Conservation (phyloP, 2,329 filamentous ascomycete species). For the Hymenotorrendiella dingleyae region DNA sequence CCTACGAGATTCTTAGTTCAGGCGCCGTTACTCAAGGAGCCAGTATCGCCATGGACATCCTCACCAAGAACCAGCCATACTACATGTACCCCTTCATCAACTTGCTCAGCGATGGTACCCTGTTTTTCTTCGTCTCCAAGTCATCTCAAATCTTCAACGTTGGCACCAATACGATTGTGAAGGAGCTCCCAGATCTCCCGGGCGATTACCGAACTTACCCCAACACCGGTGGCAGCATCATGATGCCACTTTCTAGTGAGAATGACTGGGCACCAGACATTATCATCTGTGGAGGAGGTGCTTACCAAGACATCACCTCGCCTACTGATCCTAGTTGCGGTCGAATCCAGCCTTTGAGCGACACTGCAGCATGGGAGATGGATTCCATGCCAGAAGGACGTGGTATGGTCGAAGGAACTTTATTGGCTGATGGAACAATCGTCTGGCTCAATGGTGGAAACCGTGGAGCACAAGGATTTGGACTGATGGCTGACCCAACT, state of each 20-base stretch:
- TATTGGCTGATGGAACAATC: slow-evolving; percentile 55
- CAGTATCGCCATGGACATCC: slow-evolving; percentile 46
- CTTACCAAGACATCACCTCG: slow-evolving; percentile 52
- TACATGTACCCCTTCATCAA: slow-evolving; percentile 61
- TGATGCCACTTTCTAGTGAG: slow-evolving; percentile 46
- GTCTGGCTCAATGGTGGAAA: slow-evolving; percentile 55
- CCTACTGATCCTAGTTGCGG: slow-evolving; percentile 55
- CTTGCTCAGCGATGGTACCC: slow-evolving; percentile 47
- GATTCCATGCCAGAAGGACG: slow-evolving; percentile 52
- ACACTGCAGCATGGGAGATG: slow-evolving; percentile 47
- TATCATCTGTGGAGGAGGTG: slow-evolving; percentile 53
- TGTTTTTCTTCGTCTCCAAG: slow-evolving; percentile 53
- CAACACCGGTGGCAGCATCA: slow-evolving; percentile 52
- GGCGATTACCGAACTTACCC: slow-evolving; percentile 54
- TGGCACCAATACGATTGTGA: slow-evolving; percentile 37
- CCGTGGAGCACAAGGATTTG: slow-evolving; percentile 54
- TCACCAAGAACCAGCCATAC: slow-evolving; percentile 53
- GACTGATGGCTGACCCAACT: slow-evolving; percentile 46
- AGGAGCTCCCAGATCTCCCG: slow-evolving; percentile 44
- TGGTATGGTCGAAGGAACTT: slow-evolving; percentile 54
- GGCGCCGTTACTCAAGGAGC: slow-evolving; percentile 41
- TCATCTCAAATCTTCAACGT: slow-evolving; percentile 51
- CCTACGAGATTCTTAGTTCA: slow-evolving; percentile 51
- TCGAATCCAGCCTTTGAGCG: slow-evolving; percentile 45
- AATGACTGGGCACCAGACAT: slow-evolving; percentile 48